phyloP scores from a whole-genome alignment of 2,329 filamentous ascomycete species.

The Beauveria medogensis region DNA sequence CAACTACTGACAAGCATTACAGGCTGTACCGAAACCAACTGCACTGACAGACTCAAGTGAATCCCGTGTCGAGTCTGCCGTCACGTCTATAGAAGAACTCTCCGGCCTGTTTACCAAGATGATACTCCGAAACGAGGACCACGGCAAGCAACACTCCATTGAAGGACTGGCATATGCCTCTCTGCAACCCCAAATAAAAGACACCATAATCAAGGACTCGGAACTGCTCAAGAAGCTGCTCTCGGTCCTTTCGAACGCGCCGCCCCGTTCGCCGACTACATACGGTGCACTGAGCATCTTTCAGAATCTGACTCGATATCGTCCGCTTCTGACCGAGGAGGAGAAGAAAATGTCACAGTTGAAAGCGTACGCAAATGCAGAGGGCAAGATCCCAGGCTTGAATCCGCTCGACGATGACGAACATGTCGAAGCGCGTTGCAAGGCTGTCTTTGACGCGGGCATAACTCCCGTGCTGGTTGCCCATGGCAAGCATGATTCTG shows the following conservation, averaged over 20 bases:
- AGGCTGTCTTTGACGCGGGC: slow-evolving; percentile 68
- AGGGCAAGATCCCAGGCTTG: slow-evolving; percentile 52
- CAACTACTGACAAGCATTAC: slow-evolving; percentile 34
- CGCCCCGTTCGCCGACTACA: slow-evolving; percentile 60
- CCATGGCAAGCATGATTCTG: slow-evolving; percentile 64
- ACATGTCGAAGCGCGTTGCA: slow-evolving; percentile 68
- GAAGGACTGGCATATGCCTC: slow-evolving; percentile 92
- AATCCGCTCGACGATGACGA: slow-evolving; percentile 69
- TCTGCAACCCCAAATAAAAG: slow-evolving; percentile 76
- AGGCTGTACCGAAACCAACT: slow-evolving; percentile 45
- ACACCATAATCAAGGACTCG: slow-evolving; percentile 63
- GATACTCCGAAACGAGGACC: slow-evolving; percentile 50
- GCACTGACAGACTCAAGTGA: slow-evolving; percentile 31
- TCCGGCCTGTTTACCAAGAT: slow-evolving; percentile 58
- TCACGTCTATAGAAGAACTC: slow-evolving; percentile 57
- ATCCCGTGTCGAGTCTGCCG: slow-evolving; percentile 41
- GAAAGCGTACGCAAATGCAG: slow-evolving; percentile 87
- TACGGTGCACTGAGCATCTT: slow-evolving; percentile 85
- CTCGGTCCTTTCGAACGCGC: slow-evolving; percentile 48
- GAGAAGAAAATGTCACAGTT: slow-evolving; percentile 87
- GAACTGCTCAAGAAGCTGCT: slow-evolving; percentile 64
- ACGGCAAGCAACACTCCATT: slow-evolving; percentile 60
- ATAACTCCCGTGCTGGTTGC: slow-evolving; percentile 69
- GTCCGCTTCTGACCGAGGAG: slow-evolving; percentile 73
- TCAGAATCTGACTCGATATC: slow-evolving; percentile 74